phyloP scores from a whole-genome alignment of 2,329 filamentous ascomycete genomes.

The Aspergillus sp. region DNA sequence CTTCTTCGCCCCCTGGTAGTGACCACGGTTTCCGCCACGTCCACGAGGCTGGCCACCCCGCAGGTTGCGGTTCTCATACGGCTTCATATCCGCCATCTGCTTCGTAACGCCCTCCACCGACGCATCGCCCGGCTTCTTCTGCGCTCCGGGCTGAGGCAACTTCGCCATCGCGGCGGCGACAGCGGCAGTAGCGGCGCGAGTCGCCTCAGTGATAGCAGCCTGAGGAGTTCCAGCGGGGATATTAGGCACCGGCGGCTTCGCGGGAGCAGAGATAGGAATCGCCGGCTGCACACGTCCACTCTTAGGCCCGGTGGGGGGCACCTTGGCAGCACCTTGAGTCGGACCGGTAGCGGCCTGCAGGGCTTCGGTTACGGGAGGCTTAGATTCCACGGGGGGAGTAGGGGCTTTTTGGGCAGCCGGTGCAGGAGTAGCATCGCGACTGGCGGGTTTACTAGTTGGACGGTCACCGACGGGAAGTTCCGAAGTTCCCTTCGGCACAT shows the following conservation, averaged over 20 bases:
- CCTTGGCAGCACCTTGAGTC: conserved; percentile 21
- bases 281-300: conserved; percentile 44
- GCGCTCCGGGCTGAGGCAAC: conserved; percentile 38
- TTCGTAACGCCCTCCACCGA: conserved; percentile 44
- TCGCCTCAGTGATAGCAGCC: conserved; percentile 46
- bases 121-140: conserved; percentile 31
- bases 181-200: conserved; percentile 48
- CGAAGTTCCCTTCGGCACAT: conserved; percentile 36
- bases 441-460: conserved; percentile 32
- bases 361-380: conserved; percentile 37
- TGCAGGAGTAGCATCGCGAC: conserved; percentile 33
- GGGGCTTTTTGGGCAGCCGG: conserved; percentile 31
- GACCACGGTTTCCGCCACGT: conserved; percentile 44
- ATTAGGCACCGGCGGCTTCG: conserved; percentile 33
- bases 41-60: conserved; percentile 45
- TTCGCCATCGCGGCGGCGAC: conserved; percentile 54
- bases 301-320: conserved; percentile 34
- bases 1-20: conserved; percentile 55
- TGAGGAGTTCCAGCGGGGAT: conserved; percentile 30
- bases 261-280: conserved; percentile 42
- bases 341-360: conserved; percentile 27
- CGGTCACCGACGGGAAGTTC: conserved; percentile 44
- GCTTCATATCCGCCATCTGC: conserved; percentile 46
- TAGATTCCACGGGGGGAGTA: conserved; percentile 38
- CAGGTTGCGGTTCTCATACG: conserved; percentile 37